Conservation (phyloP, 1,139 yeast species). For the Zygosaccharomyces pseudobailii region DNA sequence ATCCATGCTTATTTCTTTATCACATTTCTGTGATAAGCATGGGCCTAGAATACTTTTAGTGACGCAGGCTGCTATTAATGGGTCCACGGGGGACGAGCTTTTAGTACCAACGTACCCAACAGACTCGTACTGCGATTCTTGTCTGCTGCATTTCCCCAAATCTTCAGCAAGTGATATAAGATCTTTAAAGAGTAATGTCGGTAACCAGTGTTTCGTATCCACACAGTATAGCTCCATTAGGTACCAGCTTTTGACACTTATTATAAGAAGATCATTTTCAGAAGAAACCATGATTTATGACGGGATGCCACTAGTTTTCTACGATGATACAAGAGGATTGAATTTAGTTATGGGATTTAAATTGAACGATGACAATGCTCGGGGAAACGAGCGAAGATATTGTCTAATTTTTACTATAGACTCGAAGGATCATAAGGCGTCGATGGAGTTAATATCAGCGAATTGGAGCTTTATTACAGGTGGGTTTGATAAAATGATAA, state of each 20-base stretch:
- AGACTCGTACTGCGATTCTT: slow-evolving; percentile 55
- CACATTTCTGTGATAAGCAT: slow-evolving; percentile 83
- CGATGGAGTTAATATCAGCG: slow-evolving; percentile 39
- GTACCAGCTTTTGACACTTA: slow-evolving; percentile 34
- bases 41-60: slow-evolving; percentile 78
- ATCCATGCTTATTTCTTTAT: slow-evolving; percentile 45
- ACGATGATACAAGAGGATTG: slow-evolving; percentile 64
- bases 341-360: slow-evolving; percentile 65
- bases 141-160: slow-evolving; percentile 49
- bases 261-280: slow-evolving; percentile 61
- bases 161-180: slow-evolving; percentile 12
- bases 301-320: slow-evolving; percentile 63
- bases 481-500: slow-evolving; percentile 50
- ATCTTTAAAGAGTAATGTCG: slow-evolving; percentile 23
- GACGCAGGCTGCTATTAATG: slow-evolving; percentile 46
- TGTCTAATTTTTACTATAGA: slow-evolving; percentile 61
- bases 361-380: slow-evolving; percentile 61
- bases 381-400: slow-evolving; percentile 76
- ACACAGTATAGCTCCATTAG: slow-evolving; percentile 60
- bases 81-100: slow-evolving; percentile 24
- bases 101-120: slow-evolving; percentile 34
- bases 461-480: slow-evolving; percentile 55
- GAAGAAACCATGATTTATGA: slow-evolving; percentile 69
- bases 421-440: slow-evolving; percentile 40
- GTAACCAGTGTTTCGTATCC: slow-evolving; percentile 35